Percentiles rank a stretch among this genome's conserved stretches.
These are phyloP conservation scores for Candida pseudoviswanathii DNA, from an alignment of 1,139 yeast species.

Conservation along the genomic window DNA sequence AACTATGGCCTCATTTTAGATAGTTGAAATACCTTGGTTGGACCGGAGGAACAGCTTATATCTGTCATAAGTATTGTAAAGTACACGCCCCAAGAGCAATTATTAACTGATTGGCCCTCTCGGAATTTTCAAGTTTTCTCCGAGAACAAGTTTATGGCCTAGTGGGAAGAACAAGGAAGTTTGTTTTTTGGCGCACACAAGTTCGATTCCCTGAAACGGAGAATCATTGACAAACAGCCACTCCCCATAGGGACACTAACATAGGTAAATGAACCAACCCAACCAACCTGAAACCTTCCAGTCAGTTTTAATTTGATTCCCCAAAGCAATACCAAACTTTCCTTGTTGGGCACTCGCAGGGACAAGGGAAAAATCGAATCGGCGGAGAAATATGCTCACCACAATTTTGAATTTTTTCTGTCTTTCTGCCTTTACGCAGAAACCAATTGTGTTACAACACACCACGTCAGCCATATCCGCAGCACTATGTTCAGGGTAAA, in stretches of 20 bases:
- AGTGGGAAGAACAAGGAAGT: neutral
- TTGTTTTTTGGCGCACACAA: neutral
- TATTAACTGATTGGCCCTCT: neutral
- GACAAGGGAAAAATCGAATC: neutral
- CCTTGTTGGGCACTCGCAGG: neutral
- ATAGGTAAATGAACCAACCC: too few relatives aligned
- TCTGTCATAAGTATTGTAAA: neutral
- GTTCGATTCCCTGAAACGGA: neutral
- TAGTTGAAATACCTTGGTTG: neutral
- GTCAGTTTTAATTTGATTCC: neutral
- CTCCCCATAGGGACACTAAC: too few relatives aligned
- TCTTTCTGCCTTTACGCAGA: neutral
- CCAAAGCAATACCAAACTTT: neutral
- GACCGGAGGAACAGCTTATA: neutral
- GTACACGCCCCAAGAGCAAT: neutral
- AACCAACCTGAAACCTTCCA: too few relatives aligned
- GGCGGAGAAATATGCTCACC: neutral
- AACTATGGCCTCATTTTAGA: too few relatives aligned
- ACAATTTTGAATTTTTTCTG: neutral
- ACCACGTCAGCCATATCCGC: conserved; percentile 1
- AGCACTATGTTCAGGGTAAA: neutral
- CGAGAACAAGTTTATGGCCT: neutral
- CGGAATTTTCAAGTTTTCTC: neutral
- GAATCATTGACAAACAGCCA: too few relatives aligned
- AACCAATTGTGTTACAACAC: neutral